These are phyloP conservation scores for Beta macrorhiza DNA, from an alignment of 179 eudicot genomes.

Conservation along the genomic window DNA sequence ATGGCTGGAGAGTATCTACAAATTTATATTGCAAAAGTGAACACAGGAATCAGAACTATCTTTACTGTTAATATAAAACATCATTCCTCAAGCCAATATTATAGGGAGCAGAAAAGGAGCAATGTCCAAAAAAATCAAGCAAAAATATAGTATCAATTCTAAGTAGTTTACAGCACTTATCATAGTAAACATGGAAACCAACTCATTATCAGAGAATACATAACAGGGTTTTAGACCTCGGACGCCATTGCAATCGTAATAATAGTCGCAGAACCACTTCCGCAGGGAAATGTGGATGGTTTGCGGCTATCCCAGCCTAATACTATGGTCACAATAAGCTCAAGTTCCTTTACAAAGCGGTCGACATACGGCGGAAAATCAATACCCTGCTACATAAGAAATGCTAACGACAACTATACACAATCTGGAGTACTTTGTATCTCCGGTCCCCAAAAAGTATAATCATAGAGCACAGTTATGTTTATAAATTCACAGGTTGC, in stretches of 20 bases:
- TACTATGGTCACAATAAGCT: too few species aligned
- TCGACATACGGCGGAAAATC: too few species aligned
- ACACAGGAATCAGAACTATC: conserved; percentile 3
- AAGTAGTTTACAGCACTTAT: neutral
- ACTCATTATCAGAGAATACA: neutral
- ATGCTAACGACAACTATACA: neutral
- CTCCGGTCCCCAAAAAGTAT: neutral
- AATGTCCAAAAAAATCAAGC: neutral
- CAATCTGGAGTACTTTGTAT: neutral
- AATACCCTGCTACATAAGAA: too few species aligned
- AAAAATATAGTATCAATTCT: neutral
- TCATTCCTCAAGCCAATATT: neutral
- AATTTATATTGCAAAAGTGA: conserved; percentile 13
- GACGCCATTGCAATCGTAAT: too few species aligned
- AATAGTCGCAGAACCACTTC: too few species aligned
- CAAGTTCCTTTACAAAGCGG: too few species aligned
- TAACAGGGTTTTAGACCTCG: too few species aligned
- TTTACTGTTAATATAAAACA: neutral
- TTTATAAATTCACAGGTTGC: neutral
- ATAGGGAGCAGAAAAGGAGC: neutral
- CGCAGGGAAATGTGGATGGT: too few species aligned
- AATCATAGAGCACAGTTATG: neutral
- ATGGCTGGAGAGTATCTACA: conserved; percentile 84
- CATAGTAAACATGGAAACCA: neutral
- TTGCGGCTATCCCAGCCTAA: too few species aligned